These are phyloP conservation scores for Mortierella sp. DNA, from an alignment of 371 early-diverging fungal genomes.

Conservation along the genomic window DNA sequence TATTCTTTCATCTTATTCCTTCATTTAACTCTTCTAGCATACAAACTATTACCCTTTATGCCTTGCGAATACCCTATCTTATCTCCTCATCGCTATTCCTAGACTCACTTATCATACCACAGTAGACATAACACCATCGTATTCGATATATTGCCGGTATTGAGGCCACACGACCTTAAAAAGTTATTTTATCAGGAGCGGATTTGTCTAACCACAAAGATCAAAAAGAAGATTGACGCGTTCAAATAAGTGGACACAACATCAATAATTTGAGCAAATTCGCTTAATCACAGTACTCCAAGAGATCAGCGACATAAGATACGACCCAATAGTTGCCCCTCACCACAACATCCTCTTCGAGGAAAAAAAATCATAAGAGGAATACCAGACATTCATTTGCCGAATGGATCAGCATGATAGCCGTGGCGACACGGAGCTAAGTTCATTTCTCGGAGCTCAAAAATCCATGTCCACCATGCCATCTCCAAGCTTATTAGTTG, in stretches of 20 bases:
- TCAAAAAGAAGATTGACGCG: background rate
- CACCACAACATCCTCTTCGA: background rate
- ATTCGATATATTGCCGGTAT: background rate
- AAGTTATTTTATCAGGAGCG: background rate
- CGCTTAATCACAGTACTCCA: background rate
- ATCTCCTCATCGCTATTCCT: background rate
- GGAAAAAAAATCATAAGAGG: background rate
- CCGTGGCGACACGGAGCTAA: background rate
- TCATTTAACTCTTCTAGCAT: too few relatives aligned
- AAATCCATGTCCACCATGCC: background rate
- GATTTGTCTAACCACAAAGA: slow-evolving; percentile 1
- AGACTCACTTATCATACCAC: background rate
- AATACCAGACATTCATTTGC: background rate
- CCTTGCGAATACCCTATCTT: background rate
- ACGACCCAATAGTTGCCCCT: background rate
- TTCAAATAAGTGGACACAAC: background rate
- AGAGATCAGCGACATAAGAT: background rate
- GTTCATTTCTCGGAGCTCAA: background rate
- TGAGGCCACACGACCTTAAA: background rate
- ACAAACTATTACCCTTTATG: too few relatives aligned
- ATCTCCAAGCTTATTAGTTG: background rate
- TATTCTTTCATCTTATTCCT: too few relatives aligned
- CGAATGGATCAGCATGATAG: slow-evolving; percentile 13
- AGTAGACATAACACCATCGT: background rate
- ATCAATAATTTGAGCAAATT: background rate